Conservation (phyloP, 108 stramenopile species). For the Aurantiochytrium sp. region DNA sequence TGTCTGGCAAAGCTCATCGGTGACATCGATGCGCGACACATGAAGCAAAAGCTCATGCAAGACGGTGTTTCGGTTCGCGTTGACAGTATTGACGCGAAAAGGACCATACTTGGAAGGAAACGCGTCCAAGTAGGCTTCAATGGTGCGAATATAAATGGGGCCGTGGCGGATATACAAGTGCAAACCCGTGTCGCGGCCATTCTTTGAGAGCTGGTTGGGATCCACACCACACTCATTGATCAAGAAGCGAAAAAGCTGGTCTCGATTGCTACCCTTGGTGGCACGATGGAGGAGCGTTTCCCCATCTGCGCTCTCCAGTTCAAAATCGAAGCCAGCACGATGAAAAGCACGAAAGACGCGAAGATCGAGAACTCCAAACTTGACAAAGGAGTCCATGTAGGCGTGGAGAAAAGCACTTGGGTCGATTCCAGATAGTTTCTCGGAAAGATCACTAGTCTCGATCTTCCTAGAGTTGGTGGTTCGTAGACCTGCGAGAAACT, state of each 20-base stretch:
- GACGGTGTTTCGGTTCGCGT: not conserved
- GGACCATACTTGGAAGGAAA: not conserved
- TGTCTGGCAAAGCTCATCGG: not conserved
- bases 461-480: not conserved
- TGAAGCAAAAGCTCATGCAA: not conserved
- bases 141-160: not conserved
- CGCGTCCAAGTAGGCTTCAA: not conserved
- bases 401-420: not conserved
- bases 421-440: not conserved
- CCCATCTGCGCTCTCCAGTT: not conserved
- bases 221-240: not conserved
- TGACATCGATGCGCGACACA: not conserved
- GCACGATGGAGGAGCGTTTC: not conserved
- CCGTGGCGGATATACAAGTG: not conserved
- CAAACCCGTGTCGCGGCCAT: not conserved
- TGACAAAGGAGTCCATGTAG: not conserved
- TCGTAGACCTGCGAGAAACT: not conserved
- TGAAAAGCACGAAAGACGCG: not conserved
- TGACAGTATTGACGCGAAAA: not conserved
- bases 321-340: not conserved
- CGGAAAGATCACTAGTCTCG: not conserved
- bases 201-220: not conserved
- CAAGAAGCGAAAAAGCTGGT: not conserved
- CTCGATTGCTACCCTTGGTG: not conserved
- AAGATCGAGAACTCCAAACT: not conserved